Evolutionary conservation across 2,329 filamentous ascomycete species (phyloP).

Genomic region (Dendryphion nanum): DNA sequence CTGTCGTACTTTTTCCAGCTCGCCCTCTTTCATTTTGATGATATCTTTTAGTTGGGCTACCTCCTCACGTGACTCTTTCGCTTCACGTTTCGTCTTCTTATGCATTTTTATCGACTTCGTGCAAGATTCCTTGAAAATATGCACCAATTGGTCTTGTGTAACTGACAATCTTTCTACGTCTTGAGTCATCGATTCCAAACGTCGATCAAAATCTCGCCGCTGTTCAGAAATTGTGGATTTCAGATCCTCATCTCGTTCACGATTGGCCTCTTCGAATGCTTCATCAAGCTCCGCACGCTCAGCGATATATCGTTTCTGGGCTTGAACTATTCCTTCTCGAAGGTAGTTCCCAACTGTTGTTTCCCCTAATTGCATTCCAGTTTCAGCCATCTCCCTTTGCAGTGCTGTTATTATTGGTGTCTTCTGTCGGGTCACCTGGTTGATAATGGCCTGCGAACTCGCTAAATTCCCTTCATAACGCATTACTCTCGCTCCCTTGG

Average conservation of each 20-base stretch:
- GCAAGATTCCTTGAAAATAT: too few relatives aligned
- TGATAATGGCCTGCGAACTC: not conserved
- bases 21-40: too few relatives aligned
- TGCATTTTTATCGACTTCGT: too few relatives aligned
- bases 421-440: not conserved
- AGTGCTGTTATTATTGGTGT: not conserved
- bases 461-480: not conserved
- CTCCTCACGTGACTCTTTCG: too few relatives aligned
- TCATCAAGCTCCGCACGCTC: slow-evolving; percentile 1
- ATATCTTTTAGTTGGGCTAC: too few relatives aligned
- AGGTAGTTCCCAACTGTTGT: slow-evolving; percentile 2
- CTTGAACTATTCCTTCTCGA: not conserved
- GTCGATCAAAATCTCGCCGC: not conserved
- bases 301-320: not conserved
- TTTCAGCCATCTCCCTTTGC: not conserved
- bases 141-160: not conserved
- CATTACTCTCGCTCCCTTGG: not conserved
- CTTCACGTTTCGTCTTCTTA: too few relatives aligned
- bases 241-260: slow-evolving; percentile 2
- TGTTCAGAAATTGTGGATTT: slow-evolving; percentile 1
- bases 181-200: not conserved
- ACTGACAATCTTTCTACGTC: not conserved
- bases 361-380: not conserved
- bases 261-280: not conserved
- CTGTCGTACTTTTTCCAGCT: too few relatives aligned